phyloP scores from a whole-genome alignment of 768 basidiomycete genomes.

The Leccinum variicolor region DNA sequence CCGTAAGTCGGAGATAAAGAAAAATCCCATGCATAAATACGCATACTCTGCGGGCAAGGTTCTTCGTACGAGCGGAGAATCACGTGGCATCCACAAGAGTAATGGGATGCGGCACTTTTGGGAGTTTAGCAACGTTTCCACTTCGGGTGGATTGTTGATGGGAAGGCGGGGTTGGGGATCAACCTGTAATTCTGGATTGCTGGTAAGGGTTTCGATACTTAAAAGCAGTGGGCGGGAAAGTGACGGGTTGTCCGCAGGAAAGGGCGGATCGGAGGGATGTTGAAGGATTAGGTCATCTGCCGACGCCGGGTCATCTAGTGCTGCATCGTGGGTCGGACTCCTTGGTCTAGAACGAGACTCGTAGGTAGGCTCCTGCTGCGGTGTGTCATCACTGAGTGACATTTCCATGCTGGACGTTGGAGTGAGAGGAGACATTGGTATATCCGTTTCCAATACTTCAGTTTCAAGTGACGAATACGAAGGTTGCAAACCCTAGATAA shows the following conservation, averaged over 20 bases:
- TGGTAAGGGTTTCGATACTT: background rate
- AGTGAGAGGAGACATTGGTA: background rate
- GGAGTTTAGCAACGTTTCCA: conserved; percentile 40
- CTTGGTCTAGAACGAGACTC: background rate
- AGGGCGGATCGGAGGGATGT: background rate
- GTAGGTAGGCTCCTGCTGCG: background rate
- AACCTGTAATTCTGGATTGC: background rate
- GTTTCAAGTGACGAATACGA: background rate
- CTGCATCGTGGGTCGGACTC: background rate
- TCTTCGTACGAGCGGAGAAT: conserved; percentile 25
- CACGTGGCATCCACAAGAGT: conserved; percentile 37
- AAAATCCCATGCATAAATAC: conserved; percentile 46
- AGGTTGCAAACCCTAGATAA: conserved; percentile 4
- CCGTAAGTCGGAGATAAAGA: conserved; percentile 38
- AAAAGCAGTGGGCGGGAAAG: background rate
- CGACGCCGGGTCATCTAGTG: background rate
- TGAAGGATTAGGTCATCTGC: background rate
- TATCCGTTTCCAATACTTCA: background rate
- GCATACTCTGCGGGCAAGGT: conserved; percentile 36
- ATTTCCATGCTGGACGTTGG: background rate
- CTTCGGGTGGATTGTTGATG: conserved; percentile 38
- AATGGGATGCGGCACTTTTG: conserved; percentile 38
- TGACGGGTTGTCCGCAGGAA: background rate
- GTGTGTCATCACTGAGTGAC: background rate
- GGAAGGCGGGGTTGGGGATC: conserved; percentile 14